Evolutionary conservation across 805 yeast species (phyloP), one percentile per base, ranked within the genome.

Genomic region (Kodamaea sagamina): DNA sequence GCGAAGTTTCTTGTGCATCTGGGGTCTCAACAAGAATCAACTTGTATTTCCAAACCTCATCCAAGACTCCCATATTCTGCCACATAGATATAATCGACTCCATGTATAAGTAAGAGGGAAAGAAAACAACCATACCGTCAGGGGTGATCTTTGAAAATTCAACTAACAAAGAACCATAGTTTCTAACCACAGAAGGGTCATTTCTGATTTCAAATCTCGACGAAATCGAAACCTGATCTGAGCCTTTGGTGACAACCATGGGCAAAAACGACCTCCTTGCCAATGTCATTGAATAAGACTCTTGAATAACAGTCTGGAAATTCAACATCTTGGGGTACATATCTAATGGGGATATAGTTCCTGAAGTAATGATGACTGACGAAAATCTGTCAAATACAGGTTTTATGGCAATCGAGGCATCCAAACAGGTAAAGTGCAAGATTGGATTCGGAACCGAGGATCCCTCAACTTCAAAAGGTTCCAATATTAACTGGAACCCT

Each of bases 271-370:
- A 86, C 49, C 96, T 72, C 54, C 96, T 79, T 2, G 96, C 89
- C 51, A 93, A 76, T 0, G 99, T 88, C 97, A 93, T 93, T 1
- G 97, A 81, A 59, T 93, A 93, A 0, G 97, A 90, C 59, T 89
- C 93, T 63, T 90, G 97, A 26, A 93, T 75, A 3, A 90, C 96
- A 0, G 98, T 90, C 41, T 87, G 89, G 64, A 93, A 92, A 58
- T 89, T 86, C 48, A 92, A 71, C 98, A 92, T 92, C 54, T 88
- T 84, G 5, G 99, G 99, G 61, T 93, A 93, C 99, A 93, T 93
- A 58, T 93, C 98, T 61, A 93, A 77, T 1, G 99, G 99, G 0
- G 98, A 92, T 37, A 93, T 93, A 11, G 99, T 93, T 52, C 99
- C 99, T 0, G 97, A 88, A 0, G 99, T 93, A 47, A 93, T 93